phyloP scores from a whole-genome alignment of 1,284 basidiomycete species.

The Cryptococcus sp. region DNA sequence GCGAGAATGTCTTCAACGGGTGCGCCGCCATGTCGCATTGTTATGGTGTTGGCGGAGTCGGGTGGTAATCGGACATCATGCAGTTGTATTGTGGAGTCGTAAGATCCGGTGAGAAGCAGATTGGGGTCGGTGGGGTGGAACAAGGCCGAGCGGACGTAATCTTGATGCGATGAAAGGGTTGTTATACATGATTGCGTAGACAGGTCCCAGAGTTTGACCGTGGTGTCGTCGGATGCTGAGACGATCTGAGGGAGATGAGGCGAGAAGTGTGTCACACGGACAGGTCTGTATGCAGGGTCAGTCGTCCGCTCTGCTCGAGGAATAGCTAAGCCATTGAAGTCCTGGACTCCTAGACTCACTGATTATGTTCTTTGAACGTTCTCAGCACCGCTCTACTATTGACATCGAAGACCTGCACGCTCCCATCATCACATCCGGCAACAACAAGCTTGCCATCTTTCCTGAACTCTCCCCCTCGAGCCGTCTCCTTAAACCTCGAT shows the following conservation, averaged over 20 bases:
- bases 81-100: slow-evolving; percentile 87
- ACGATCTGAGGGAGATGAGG: slow-evolving; percentile 78
- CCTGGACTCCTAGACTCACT: slow-evolving; percentile 56
- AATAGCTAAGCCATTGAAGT: neutral
- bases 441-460: slow-evolving; percentile 92
- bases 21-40: slow-evolving; percentile 66
- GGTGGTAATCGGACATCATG: slow-evolving; percentile 71
- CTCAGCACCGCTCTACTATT: slow-evolving; percentile 91
- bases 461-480: slow-evolving; percentile 81
- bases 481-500: slow-evolving; percentile 94
- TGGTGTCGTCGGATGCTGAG: slow-evolving; percentile 95
- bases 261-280: slow-evolving; percentile 93
- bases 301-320: neutral
- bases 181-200: slow-evolving; percentile 80
- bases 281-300: slow-evolving; percentile 59
- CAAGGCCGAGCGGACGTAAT: slow-evolving; percentile 92
- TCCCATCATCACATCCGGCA: slow-evolving; percentile 90
- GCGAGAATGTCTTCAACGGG: slow-evolving; percentile 95
- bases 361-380: slow-evolving; percentile 87
- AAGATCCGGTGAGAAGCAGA: slow-evolving; percentile 87
- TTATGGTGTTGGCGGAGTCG: slow-evolving; percentile 60
- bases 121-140: slow-evolving; percentile 81
- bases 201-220: slow-evolving; percentile 92
- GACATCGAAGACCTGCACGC: slow-evolving; percentile 96
- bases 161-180: slow-evolving; percentile 82